Percentiles rank a stretch among this genome's conserved stretches.
Conservation (phyloP, 441 rosid genomes). For the Melastoma candidum region DNA sequence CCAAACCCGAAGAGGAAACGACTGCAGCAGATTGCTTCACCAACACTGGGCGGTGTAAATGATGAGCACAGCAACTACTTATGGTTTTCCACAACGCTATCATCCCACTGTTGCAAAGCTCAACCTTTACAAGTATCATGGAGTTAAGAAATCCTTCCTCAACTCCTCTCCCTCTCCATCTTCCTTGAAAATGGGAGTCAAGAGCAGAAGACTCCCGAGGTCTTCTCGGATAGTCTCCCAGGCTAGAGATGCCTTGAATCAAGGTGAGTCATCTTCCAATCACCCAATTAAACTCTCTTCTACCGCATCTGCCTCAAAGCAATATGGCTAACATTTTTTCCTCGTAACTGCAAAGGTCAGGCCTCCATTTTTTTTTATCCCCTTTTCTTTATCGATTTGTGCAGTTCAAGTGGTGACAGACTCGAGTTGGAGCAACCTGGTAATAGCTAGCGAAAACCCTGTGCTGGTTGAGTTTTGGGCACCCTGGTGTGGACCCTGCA, state of each 20-base stretch:
- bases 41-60: not conserved
- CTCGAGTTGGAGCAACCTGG: slow-evolving; percentile 36
- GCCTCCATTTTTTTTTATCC: too few species aligned
- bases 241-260: slow-evolving; percentile 48
- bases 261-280: slow-evolving; percentile 23
- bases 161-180: slow-evolving; percentile 8
- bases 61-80: slow-evolving; percentile 12
- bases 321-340: not conserved
- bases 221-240: slow-evolving; percentile 33
- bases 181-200: slow-evolving; percentile 15
- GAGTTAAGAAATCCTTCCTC: slow-evolving; percentile 16
- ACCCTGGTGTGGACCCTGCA: slow-evolving; percentile 72
- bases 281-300: not conserved
- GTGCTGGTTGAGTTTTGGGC: slow-evolving; percentile 75
- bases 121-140: slow-evolving; percentile 21
- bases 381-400: not conserved
- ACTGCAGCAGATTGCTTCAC: too few species aligned
- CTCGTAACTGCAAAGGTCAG: not conserved
- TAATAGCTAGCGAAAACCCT: slow-evolving; percentile 31
- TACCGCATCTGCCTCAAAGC: not conserved
- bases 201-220: slow-evolving; percentile 18
- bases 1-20: too few species aligned
- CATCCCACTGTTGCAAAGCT: slow-evolving; percentile 23
- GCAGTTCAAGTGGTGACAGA: slow-evolving; percentile 53
- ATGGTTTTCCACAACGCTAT: slow-evolving; percentile 23